These are phyloP conservation scores for Schwanniomyces sp. DNA, from an alignment of 805 yeast genomes.

Conservation along the genomic window DNA sequence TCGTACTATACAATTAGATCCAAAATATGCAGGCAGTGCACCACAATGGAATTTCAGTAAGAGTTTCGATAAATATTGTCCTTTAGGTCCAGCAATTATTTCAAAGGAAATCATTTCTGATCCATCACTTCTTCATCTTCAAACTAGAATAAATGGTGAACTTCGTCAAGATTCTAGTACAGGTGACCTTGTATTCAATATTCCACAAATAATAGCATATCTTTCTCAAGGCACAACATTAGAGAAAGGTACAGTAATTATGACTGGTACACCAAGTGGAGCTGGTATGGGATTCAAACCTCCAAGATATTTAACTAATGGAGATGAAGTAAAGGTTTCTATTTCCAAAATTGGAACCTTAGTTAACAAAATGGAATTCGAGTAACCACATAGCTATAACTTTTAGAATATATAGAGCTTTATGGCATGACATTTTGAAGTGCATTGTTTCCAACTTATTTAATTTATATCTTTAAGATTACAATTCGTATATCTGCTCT, in stretches of 20 bases:
- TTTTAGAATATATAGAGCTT: too few species aligned
- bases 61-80: conserved; percentile 58
- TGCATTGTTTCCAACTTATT: not conserved
- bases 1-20: conserved; percentile 47
- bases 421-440: not conserved
- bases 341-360: conserved; percentile 3
- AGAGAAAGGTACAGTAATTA: conserved; percentile 52
- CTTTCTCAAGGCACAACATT: conserved; percentile 53
- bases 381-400: not conserved
- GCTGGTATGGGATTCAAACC: conserved; percentile 23
- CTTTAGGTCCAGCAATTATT: conserved; percentile 56
- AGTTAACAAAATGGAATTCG: not conserved
- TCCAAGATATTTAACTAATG: not conserved
- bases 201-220: conserved; percentile 44
- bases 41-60: conserved; percentile 54
- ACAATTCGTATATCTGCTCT: too few species aligned
- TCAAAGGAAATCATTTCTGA: conserved; percentile 36
- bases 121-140: conserved; percentile 25
- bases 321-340: not conserved
- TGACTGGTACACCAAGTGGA: conserved; percentile 53
- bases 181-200: conserved; percentile 49
- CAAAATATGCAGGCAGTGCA: conserved; percentile 23
- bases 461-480: too few species aligned
- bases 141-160: conserved; percentile 48
- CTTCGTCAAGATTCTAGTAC: conserved; percentile 46